These are phyloP conservation scores for Suillus bovinus DNA, from an alignment of 768 basidiomycete genomes.

Conservation along the genomic window DNA sequence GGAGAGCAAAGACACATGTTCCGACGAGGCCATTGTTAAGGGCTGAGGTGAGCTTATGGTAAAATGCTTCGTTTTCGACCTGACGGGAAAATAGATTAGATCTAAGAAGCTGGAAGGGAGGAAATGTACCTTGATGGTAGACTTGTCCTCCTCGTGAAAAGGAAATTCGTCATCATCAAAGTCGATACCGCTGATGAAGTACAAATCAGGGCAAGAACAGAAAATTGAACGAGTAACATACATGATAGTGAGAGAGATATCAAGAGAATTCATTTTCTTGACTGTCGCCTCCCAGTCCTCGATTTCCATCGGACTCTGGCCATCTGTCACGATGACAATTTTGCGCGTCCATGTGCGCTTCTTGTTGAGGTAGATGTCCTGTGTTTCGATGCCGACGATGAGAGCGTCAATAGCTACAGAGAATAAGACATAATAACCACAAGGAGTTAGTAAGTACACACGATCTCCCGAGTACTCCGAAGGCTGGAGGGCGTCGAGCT, in stretches of 20 bases:
- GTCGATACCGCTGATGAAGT: conserved; percentile 69
- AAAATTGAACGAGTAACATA: conserved; percentile 35
- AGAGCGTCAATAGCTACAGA: conserved; percentile 78
- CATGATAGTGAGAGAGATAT: conserved; percentile 71
- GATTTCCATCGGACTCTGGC: conserved; percentile 68
- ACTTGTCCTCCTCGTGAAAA: conserved; percentile 68
- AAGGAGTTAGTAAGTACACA: conserved; percentile 35
- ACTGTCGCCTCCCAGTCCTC: conserved; percentile 76
- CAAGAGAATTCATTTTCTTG: conserved; percentile 59
- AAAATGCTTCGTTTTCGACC: conserved; percentile 79
- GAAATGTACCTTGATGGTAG: conserved; percentile 62
- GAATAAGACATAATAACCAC: conserved; percentile 4
- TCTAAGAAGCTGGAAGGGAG: not conserved
- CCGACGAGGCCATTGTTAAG: conserved; percentile 34
- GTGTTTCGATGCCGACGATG: conserved; percentile 83
- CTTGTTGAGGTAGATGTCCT: conserved; percentile 60
- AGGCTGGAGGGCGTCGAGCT: conserved; percentile 59
- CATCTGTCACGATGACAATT: conserved; percentile 84
- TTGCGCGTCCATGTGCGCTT: conserved; percentile 88
- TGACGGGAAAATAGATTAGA: conserved; percentile 29
- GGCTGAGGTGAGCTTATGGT: conserved; percentile 41
- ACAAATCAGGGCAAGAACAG: not conserved
- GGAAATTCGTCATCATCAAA: conserved; percentile 75
- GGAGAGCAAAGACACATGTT: conserved; percentile 31
- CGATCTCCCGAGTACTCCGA: conserved; percentile 64